A percentile compares a stretch with the other conserved stretches of the same genome.
Conservation (phyloP, 2,329 filamentous ascomycete species). For the Furcasterigmium sp. region DNA sequence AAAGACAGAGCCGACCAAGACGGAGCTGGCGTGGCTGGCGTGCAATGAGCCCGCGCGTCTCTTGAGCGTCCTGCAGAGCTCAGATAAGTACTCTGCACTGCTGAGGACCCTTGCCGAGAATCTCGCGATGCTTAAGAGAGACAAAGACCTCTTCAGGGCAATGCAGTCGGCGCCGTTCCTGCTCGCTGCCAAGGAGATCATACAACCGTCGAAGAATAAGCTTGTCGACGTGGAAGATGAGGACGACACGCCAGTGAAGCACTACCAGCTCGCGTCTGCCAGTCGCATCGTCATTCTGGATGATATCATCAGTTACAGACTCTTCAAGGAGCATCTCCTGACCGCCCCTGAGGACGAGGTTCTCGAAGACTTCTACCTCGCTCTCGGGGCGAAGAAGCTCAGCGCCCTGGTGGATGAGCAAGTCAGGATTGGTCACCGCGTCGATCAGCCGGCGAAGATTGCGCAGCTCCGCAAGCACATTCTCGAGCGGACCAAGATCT, state of each 20-base stretch:
- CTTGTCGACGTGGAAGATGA: constrained; percentile 52
- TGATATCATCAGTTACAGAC: constrained; percentile 81
- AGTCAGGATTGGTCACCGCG: constrained; percentile 62
- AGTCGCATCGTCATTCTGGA: constrained; percentile 73
- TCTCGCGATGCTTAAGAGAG: constrained; percentile 62
- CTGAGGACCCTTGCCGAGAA: constrained; percentile 77
- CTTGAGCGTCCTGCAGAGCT: constrained; percentile 70
- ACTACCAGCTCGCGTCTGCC: constrained; percentile 73
- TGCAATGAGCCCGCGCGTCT: constrained; percentile 78
- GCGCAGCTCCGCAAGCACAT: constrained; percentile 72
- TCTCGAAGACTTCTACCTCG: constrained; percentile 78
- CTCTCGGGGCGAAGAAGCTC: constrained; percentile 72
- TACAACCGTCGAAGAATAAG: constrained; percentile 37
- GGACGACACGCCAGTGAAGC: constrained; percentile 61
- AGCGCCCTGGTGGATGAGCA: constrained; percentile 76
- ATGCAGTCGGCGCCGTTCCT: constrained; percentile 75
- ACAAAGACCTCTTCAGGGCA: constrained; percentile 70
- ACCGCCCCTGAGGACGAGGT: constrained; percentile 86
- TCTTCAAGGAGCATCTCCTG: constrained; percentile 81
- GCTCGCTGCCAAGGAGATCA: constrained; percentile 75
- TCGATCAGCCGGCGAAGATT: constrained; percentile 63
- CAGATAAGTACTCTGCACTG: constrained; percentile 82
- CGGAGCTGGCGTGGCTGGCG: constrained; percentile 79
- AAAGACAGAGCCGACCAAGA: constrained; percentile 82
- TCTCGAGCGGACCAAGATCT: constrained; percentile 81